Percentiles rank a stretch among this genome's conserved stretches.
These are phyloP conservation scores for Solanum verrucosum DNA, from an alignment of 257 asterid genomes.

Conservation along the genomic window DNA sequence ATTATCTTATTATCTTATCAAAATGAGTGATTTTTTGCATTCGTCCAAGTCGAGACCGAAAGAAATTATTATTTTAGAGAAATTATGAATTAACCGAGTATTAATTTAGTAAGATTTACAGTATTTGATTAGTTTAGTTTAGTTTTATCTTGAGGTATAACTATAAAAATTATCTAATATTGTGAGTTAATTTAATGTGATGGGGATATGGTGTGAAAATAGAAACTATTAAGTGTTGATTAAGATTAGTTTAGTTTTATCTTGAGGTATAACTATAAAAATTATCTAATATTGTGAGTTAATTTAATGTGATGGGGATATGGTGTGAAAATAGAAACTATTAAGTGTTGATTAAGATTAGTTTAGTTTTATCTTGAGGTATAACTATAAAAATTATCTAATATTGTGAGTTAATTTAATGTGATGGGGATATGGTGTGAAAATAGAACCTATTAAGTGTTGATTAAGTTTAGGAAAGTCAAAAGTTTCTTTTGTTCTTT, in stretches of 20 bases:
- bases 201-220: background rate
- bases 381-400: background rate
- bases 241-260: background rate
- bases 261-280: background rate
- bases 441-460: background rate
- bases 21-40: too few relatives aligned
- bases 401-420: background rate
- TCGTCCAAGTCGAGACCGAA: too few relatives aligned
- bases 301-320: background rate
- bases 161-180: background rate
- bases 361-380: background rate
- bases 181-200: background rate
- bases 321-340: background rate
- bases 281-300: background rate
- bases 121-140: background rate
- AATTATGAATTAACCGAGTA: too few relatives aligned
- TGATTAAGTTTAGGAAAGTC: background rate
- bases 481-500: background rate
- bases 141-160: background rate
- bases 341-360: background rate
- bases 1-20: too few relatives aligned
- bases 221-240: background rate
- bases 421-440: background rate
- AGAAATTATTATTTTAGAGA: too few relatives aligned
- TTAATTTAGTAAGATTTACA: too few relatives aligned